Percentiles rank a stretch among this genome's conserved stretches.
Conservation (phyloP, 2,329 filamentous ascomycete species). For the Sporothrix variecibatus region DNA sequence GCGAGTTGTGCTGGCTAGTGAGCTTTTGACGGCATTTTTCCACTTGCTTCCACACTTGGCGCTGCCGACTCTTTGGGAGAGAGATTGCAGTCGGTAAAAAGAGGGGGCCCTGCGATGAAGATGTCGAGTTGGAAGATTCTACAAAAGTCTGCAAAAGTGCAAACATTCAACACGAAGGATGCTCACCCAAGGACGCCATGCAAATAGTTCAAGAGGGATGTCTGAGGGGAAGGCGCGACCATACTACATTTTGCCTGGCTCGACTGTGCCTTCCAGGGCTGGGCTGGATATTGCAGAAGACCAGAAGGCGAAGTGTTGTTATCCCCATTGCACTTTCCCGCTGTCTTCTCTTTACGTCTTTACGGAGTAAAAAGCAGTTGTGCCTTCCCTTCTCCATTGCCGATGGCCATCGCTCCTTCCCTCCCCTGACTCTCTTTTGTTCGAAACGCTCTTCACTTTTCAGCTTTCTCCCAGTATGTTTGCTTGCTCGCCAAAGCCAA, state of each 20-base stretch:
- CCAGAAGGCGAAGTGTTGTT: neutral
- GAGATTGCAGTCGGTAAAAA: conserved; percentile 5
- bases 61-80: conserved; percentile 6
- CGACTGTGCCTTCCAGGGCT: conserved; percentile 7
- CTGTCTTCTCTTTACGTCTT: neutral
- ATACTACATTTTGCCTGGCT: conserved; percentile 14
- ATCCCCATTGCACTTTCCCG: neutral
- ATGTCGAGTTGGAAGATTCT: neutral
- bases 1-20: neutral
- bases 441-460: neutral
- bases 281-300: neutral
- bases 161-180: neutral
- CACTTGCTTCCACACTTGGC: neutral
- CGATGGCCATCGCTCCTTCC: neutral
- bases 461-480: neutral
- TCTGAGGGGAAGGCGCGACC: conserved; percentile 10
- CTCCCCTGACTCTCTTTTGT: neutral
- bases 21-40: neutral
- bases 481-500: neutral
- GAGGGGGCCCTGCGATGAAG: neutral
- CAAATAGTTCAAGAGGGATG: neutral
- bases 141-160: neutral
- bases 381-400: neutral
- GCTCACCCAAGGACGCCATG: neutral
- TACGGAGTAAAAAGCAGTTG: neutral